phyloP scores from a whole-genome alignment of 805 yeast genomes.

The Ogataea salicorniae region DNA sequence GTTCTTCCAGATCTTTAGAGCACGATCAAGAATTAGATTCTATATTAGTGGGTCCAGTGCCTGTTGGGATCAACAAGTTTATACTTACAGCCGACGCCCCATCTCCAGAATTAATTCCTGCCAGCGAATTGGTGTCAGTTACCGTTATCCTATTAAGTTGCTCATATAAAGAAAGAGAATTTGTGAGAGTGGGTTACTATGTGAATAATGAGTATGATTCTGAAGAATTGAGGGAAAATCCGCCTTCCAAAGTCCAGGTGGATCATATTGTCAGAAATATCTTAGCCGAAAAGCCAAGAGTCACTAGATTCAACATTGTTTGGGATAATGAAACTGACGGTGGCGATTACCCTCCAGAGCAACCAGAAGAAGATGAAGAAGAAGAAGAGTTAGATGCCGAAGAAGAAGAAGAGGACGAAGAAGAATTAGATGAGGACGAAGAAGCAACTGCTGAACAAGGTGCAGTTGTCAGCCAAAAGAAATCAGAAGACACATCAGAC shows the following conservation, averaged over 20 bases:
- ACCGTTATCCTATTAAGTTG: conserved; percentile 92
- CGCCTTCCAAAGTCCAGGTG: conserved; percentile 89
- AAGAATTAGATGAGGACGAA: conserved; percentile 38
- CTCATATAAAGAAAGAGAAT: conserved; percentile 88
- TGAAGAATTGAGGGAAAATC: conserved; percentile 89
- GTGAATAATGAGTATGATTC: conserved; percentile 95
- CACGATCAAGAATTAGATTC: conserved; percentile 98
- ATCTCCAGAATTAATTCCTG: conserved; percentile 91
- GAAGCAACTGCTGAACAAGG: conserved; percentile 20
- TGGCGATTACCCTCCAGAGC: conserved; percentile 74
- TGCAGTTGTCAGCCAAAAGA: too few species aligned
- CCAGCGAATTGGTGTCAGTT: conserved; percentile 89
- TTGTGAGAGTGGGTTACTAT: conserved; percentile 95
- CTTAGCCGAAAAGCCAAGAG: conserved; percentile 95
- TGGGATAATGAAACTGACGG: conserved; percentile 74
- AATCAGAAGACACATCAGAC: conserved; percentile 4
- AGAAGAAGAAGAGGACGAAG: conserved; percentile 53
- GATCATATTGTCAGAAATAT: conserved; percentile 93
- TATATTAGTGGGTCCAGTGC: conserved; percentile 96
- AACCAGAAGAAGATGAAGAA: conserved; percentile 55
- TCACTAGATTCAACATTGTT: conserved; percentile 91
- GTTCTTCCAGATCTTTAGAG: conserved; percentile 88
- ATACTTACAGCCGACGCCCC: conserved; percentile 96
- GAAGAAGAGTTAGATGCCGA: conserved; percentile 55
- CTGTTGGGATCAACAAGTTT: conserved; percentile 93